These are phyloP conservation scores for Emmonsiellopsis sp. DNA, from an alignment of 2,329 filamentous ascomycete genomes.

Conservation along the genomic window DNA sequence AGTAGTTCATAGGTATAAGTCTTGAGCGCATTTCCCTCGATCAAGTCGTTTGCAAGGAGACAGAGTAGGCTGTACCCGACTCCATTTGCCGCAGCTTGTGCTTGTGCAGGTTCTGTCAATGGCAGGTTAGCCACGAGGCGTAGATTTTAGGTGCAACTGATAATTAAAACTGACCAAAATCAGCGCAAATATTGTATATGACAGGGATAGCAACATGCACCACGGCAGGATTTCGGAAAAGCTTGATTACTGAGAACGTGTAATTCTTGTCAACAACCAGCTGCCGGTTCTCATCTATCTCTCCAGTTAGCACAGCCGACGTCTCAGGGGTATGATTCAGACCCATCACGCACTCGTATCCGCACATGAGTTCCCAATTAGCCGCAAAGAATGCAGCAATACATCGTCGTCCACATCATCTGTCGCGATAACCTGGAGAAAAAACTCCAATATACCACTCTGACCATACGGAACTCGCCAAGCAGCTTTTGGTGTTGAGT, in stretches of 20 bases:
- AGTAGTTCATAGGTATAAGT: slow-evolving; percentile 31
- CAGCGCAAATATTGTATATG: slow-evolving; percentile 37
- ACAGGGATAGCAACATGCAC: slow-evolving; percentile 33
- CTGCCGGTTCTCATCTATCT: slow-evolving; percentile 31
- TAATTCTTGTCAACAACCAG: slow-evolving; percentile 31
- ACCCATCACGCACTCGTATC: slow-evolving; percentile 26
- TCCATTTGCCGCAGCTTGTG: slow-evolving; percentile 26
- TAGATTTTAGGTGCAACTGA: not conserved
- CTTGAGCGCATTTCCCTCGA: slow-evolving; percentile 25
- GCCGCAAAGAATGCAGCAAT: slow-evolving; percentile 31
- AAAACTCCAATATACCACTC: slow-evolving; percentile 32
- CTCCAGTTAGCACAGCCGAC: slow-evolving; percentile 7
- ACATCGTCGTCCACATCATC: slow-evolving; percentile 20
- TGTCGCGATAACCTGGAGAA: slow-evolving; percentile 27
- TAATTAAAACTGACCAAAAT: slow-evolving; percentile 27
- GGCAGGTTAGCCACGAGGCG: not conserved
- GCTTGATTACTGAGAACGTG: slow-evolving; percentile 27
- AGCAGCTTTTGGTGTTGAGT: slow-evolving; percentile 19
- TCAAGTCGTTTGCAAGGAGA: slow-evolving; percentile 22
- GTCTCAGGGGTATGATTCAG: not conserved
- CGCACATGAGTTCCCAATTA: slow-evolving; percentile 38
- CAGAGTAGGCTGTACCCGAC: slow-evolving; percentile 28
- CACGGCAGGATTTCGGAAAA: slow-evolving; percentile 25
- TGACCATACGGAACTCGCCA: slow-evolving; percentile 32
- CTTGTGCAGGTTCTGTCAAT: slow-evolving; percentile 28